These are phyloP conservation scores for Metschnikowia baotianmanensis DNA, from an alignment of 805 yeast species.

Conservation along the genomic window DNA sequence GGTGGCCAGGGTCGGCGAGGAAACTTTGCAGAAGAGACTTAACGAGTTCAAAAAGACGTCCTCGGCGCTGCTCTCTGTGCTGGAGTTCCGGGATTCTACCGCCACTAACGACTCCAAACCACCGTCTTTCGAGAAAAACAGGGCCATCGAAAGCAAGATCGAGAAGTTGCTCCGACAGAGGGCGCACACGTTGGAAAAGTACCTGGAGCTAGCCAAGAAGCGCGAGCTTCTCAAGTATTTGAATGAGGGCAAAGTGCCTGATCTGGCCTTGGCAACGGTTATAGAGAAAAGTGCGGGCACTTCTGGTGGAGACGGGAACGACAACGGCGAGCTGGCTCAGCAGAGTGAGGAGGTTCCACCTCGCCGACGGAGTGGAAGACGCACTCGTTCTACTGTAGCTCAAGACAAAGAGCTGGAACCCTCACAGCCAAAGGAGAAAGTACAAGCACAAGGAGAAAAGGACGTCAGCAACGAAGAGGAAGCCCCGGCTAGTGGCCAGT, in stretches of 20 bases:
- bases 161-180: slow-evolving; percentile 26
- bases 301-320: too few relatives aligned
- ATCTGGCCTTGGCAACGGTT: not conserved
- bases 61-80: slow-evolving; percentile 70
- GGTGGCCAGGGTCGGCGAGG: slow-evolving; percentile 92
- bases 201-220: slow-evolving; percentile 23
- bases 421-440: too few relatives aligned
- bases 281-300: not conserved
- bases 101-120: slow-evolving; percentile 58
- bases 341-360: too few relatives aligned
- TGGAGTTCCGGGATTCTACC: slow-evolving; percentile 61
- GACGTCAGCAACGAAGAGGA: too few relatives aligned
- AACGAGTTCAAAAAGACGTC: slow-evolving; percentile 81
- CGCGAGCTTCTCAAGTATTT: slow-evolving; percentile 12
- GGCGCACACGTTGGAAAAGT: slow-evolving; percentile 20
- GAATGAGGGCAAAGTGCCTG: not conserved
- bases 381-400: too few relatives aligned
- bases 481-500: too few relatives aligned
- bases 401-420: too few relatives aligned
- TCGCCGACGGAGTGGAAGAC: too few relatives aligned
- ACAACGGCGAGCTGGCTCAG: too few relatives aligned
- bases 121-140: slow-evolving; percentile 72
- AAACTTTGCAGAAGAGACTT: slow-evolving; percentile 84
- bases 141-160: slow-evolving; percentile 47
- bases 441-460: too few relatives aligned